Percentiles rank a stretch among this genome's conserved stretches.
Conservation (phyloP, 495 filamentous ascomycete species). For the Aspergillus saccharolyticus region DNA sequence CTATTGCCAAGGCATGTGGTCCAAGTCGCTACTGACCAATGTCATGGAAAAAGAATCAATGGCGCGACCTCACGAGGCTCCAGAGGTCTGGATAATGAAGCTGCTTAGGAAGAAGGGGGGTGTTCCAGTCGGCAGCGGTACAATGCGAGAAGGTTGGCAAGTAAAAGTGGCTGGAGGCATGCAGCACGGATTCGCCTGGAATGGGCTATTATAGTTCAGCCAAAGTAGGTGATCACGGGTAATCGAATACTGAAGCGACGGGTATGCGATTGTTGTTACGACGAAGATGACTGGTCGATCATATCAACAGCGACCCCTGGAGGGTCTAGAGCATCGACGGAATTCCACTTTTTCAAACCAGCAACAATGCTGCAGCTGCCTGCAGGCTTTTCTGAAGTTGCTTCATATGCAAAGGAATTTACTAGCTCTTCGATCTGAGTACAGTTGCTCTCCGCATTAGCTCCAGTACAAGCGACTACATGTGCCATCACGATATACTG, state of each 20-base stretch:
- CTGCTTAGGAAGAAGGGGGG: background rate
- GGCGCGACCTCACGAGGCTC: too few species aligned
- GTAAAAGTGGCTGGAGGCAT: background rate
- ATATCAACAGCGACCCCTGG: background rate
- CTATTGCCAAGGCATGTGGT: too few species aligned
- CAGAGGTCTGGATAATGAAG: too few species aligned
- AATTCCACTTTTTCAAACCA: background rate
- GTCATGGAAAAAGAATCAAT: too few species aligned
- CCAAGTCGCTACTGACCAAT: too few species aligned
- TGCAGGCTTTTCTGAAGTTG: too few species aligned
- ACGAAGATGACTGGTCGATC: background rate
- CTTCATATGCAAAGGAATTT: too few species aligned
- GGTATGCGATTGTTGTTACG: background rate
- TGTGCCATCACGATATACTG: background rate
- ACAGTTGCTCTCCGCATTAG: background rate
- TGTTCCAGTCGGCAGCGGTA: too few species aligned
- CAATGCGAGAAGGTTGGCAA: too few species aligned
- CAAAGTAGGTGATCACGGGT: background rate
- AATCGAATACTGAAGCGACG: background rate
- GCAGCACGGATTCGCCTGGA: background rate
- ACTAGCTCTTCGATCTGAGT: background rate
- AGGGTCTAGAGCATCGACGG: background rate
- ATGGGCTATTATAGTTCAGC: background rate
- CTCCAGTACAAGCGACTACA: background rate
- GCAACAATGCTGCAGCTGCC: background rate